Evolutionary conservation across 768 basidiomycete genomes (phyloP).

Genomic region (Coprinellus aureogranulatus): DNA sequence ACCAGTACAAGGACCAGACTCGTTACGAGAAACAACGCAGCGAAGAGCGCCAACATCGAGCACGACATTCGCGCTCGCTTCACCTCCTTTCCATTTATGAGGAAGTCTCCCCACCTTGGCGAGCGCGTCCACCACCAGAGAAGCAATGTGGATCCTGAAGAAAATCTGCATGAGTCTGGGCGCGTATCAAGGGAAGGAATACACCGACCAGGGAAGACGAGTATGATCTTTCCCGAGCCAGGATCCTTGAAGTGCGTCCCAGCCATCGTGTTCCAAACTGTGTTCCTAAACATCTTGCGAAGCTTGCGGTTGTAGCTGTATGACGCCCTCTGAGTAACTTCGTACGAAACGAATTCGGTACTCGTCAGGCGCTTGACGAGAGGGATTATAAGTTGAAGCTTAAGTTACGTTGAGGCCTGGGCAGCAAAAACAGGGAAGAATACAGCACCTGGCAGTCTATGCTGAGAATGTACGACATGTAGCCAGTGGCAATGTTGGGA

Average conservation of each 20-base stretch:
- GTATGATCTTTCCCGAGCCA: constrained; percentile 35
- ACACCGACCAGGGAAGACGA: constrained; percentile 39
- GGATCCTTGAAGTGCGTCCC: constrained; percentile 36
- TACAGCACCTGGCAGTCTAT: constrained; percentile 40
- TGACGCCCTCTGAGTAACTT: constrained; percentile 34
- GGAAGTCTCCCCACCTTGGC: constrained; percentile 32
- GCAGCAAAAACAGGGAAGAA: background rate
- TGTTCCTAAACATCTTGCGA: constrained; percentile 29
- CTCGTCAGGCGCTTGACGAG: constrained; percentile 40
- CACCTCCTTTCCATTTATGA: background rate
- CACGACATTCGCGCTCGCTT: background rate
- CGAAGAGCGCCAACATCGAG: background rate
- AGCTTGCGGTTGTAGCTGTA: constrained; percentile 39
- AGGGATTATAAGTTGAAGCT: constrained; percentile 44
- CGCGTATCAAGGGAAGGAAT: background rate
- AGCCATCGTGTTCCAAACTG: constrained; percentile 33
- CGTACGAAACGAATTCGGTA: constrained; percentile 30
- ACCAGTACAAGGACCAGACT: background rate
- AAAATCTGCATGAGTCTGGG: background rate
- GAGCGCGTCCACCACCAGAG: constrained; percentile 35
- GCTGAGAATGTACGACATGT: constrained; percentile 43
- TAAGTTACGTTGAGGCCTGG: background rate
- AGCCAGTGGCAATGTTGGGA: constrained; percentile 43
- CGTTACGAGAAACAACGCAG: background rate
- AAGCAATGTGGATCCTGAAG: constrained; percentile 14